Evolutionary conservation across 2,329 filamentous ascomycete genomes (phyloP), one percentile per base, ranked within the genome.

Genomic region (Penicillium verrucosum): DNA sequence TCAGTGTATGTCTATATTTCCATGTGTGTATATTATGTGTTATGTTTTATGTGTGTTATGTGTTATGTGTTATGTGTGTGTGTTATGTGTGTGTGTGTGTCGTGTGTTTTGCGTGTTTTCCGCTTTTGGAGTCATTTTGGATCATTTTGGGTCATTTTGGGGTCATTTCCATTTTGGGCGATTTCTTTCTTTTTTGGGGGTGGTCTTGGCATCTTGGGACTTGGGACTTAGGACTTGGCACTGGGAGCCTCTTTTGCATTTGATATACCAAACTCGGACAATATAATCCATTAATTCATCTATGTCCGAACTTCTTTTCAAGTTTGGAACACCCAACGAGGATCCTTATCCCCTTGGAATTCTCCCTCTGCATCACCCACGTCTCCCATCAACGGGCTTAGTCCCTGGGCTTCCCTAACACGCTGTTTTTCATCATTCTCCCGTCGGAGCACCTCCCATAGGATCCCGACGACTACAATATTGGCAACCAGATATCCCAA

Each of bases 311-410:
- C 23, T 21, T 11, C 18, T 29, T 27, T 30, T 71, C 55, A 85
- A 61, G 80, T 83, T 70, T 85, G 81, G 56, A 87, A 89, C n/a
- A 86, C 75, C 85, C 86, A 89, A 59, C 85, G 77, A 0, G 81
- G 76, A 69, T 89, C 86, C 6, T 79, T 78, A 68, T 89, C 87
- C 1, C 85, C 86, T 48, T 75, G 70, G 77, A 85, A 87, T 37
- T 85, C 71, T 1, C 64, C 82, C 14, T 77, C 75, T 3, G 79
- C 69, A 44, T 80, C 74, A 0, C 80, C 81, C 41, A 84, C 77
- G 51, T 81, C 78, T n/a, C 67, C 66, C 51, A 70, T 63, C 34
- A 72, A 49, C 18, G 63, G 62, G 18, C 60, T 59, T 16, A 73
- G 40, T 0, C 67, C 70, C n/a, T 67, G 59, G 16, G 64, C 77